Evolutionary conservation across 2,329 filamentous ascomycete genomes (phyloP), one percentile per base, ranked within the genome.

Genomic region (Colletotrichum sp.): DNA sequence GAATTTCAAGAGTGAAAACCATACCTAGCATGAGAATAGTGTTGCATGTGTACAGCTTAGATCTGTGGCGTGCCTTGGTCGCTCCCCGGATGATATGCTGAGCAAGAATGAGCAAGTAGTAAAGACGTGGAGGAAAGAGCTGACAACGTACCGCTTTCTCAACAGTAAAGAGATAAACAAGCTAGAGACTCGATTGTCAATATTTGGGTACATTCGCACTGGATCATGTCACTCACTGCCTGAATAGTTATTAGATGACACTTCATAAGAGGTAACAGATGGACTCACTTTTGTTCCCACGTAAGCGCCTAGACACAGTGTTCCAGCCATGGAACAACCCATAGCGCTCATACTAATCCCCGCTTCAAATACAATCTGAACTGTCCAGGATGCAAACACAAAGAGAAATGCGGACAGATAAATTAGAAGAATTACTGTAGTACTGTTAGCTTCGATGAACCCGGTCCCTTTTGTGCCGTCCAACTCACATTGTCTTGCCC

Each of bases 21-120:
- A 13, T 69, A 69, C 70, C 70, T 8, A 72, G 52, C 36, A 69
- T 30, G 26, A 68, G 8, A 9, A 69, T 6, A 3, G 34, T 30
- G 65, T 72, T 72, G n/a, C n/a, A 62, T 26, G 36, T 34, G 26
- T 72, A 72, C 7, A 72, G 18, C 16, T 72, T 72, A 13, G 70
- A 72, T 28, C 57, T 52, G 26, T 60, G 10, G 21, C 70, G 70
- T 7, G n/a, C n/a, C 28, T 72, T 72, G 8, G 16, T 36, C 24
- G 34, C 44, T 16, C 70, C 52, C 6, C 70, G 64, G 21, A 72
- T 69, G 36, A 72, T 44, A 12, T 72, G 70, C 70, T 72, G 16
- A 10, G 7, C 10, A n/a, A 15, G 24, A 62, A 5, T 30, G 32
- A 26, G 36, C 36, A 52, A 13, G n/a, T 52, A 6, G n/a, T 3